Base-by-base conservation (phyloP, 2,329 filamentous ascomycete genomes). In the Byssochlamys sp. region DNA sequence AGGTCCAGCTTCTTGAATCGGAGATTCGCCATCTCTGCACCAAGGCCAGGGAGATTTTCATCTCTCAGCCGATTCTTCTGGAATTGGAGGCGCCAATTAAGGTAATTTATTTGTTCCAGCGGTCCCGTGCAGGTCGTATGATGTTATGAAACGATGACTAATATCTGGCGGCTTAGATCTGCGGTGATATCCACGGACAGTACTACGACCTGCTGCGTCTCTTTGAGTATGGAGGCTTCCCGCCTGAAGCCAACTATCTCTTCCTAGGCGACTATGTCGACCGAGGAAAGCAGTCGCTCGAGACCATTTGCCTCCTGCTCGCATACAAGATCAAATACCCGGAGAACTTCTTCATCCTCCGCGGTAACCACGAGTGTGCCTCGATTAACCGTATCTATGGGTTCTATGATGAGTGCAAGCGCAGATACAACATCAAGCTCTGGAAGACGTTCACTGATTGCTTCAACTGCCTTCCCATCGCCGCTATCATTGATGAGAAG, bases 311-410 rank as follows among this genome's bases (percentile, higher is more conserved):
- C 80, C 82, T 99, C 63, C 83, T 99, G 58, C 84, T 99, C 55
- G 91, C 91, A 62, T 99, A 97, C 85, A 99, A 99, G 85, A 95
- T 99, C 84, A 97, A 97, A 81, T 97, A 96, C 75, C 94, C 94
- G 53, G 94, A 99, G 79, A 99, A 99, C 81, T 97, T 99, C 80
- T 99, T 99, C 81, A 89, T 99, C 65, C 85, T 99, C 59, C 90
- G 94, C 66, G 94, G 94, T 63, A 99, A 99, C 81, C 94, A 99
- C 81, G 94, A 99, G 78, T 97, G 94, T 78, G 94, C 94, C 59
- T 95, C 90, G 55, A 95, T 99, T 81, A 99, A 95, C 81, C 90
- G 94, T 72, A 95, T 97, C 77, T 99, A 99, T 75, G 94, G 94
- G 60, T 99, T 99, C 81, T 99, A 99, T 81, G 94, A 99, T 72